Conservation (phyloP, 2,329 filamentous ascomycete genomes). For the Phaeosphaeriaceae sp. region DNA sequence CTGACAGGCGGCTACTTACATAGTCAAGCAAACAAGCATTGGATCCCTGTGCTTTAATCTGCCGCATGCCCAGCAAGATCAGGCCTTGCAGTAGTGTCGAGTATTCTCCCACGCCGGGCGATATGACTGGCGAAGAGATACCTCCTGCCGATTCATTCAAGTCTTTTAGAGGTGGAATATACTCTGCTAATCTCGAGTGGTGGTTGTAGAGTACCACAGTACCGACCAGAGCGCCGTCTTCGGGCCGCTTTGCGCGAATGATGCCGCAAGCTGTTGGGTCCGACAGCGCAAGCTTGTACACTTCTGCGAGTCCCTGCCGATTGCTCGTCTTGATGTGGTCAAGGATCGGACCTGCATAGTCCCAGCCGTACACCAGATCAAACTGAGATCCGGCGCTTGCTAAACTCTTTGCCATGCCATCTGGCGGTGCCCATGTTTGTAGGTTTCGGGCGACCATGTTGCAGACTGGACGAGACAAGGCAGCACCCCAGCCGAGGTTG, state of each 20-base stretch:
- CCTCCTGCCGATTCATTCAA: slow-evolving; percentile 69
- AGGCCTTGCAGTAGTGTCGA: slow-evolving; percentile 78
- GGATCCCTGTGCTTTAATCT: slow-evolving; percentile 80
- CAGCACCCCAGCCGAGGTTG: slow-evolving; percentile 86
- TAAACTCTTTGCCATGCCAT: slow-evolving; percentile 76
- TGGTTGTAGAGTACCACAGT: slow-evolving; percentile 81
- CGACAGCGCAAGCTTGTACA: slow-evolving; percentile 77
- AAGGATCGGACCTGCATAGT: slow-evolving; percentile 76
- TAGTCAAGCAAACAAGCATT: slow-evolving; percentile 78
- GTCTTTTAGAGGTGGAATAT: slow-evolving; percentile 72
- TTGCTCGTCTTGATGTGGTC: slow-evolving; percentile 76
- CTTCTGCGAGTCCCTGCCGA: slow-evolving; percentile 77
- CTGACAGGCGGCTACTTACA: slow-evolving; percentile 61
- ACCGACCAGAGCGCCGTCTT: slow-evolving; percentile 73
- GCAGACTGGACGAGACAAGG: slow-evolving; percentile 67
- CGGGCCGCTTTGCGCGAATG: slow-evolving; percentile 77
- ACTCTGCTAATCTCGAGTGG: slow-evolving; percentile 70
- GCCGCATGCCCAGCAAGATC: slow-evolving; percentile 79
- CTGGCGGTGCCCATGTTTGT: slow-evolving; percentile 75
- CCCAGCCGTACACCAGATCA: slow-evolving; percentile 81
- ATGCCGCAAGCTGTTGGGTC: slow-evolving; percentile 78
- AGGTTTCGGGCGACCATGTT: slow-evolving; percentile 79
- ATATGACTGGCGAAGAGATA: slow-evolving; percentile 80
- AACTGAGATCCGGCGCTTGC: slow-evolving; percentile 78
- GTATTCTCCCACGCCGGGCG: slow-evolving; percentile 70